Evolutionary conservation across 495 filamentous ascomycete genomes (phyloP), one percentile per base, ranked within the genome.

Genomic region (Annulohypoxylon moriforme): DNA sequence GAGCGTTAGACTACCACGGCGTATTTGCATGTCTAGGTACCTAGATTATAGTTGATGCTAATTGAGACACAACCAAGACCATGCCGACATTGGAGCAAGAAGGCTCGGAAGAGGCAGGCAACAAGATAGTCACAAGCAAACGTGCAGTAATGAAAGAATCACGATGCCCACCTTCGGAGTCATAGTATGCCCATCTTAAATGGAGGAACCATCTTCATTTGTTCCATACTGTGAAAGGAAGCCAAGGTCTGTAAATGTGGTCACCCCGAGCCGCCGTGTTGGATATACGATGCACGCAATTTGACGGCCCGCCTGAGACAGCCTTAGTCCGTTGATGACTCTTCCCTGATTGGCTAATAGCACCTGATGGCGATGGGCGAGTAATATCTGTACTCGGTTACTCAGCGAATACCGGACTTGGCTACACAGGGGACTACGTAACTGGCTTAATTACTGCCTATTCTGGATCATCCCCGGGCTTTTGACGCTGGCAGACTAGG

Each of bases 271-370:
- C 71, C 66, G 66, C 61, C 61, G 38, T 7, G 71, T 60, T 73
- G 66, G 66, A 63, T 67, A 69, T 63, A 69, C 16, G 29, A 69
- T 73, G 71, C 71, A 64, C 66, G 61, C 62, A 69, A 73, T 73
- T 24, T 59, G 40, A 62, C 61, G 64, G 64, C 20, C 69, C 64
- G 69, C 55, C 42, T 36, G 44, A 68, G 55, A 72, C 29, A 60
- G 24, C 34, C 34, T 14, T 68, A 33, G 38, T 22, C 24, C 27
- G 44, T 31, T 14, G 8, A 55, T 13, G 42, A 52, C n/a, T 5
- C 33, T 36, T 5, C 8, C 5, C 24, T 68, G 56, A 68, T 69
- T 73, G 65, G 70, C 9, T 16, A 27, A 1, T 20, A 14, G 14
- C 52, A 38, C 10, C 29, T 66, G 33, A 44, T 57, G 42, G 53